These are phyloP conservation scores for Anthostomella pinea DNA, from an alignment of 2,329 filamentous ascomycete genomes.

Conservation along the genomic window DNA sequence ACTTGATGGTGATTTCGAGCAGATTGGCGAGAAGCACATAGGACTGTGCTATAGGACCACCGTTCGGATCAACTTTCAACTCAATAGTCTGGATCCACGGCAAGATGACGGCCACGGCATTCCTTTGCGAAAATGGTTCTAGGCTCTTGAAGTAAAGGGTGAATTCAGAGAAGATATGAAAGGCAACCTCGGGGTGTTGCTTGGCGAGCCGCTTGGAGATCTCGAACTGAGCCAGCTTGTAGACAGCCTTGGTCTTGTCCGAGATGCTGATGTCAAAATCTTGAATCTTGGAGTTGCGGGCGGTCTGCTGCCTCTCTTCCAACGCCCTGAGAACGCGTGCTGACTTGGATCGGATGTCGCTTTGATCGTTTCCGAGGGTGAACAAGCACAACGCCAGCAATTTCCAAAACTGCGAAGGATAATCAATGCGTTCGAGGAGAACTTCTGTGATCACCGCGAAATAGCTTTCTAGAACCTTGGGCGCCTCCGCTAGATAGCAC, in stretches of 20 bases:
- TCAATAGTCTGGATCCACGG: slow-evolving; percentile 97
- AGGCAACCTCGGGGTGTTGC: slow-evolving; percentile 84
- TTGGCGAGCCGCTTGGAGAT: slow-evolving; percentile 87
- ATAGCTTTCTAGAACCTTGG: slow-evolving; percentile 90
- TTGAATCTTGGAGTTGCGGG: slow-evolving; percentile 81
- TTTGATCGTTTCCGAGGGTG: slow-evolving; percentile 88
- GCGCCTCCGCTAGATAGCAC: slow-evolving; percentile 78
- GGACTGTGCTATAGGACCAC: slow-evolving; percentile 83
- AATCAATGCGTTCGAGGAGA: slow-evolving; percentile 77
- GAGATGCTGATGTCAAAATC: slow-evolving; percentile 98
- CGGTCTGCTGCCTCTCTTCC: slow-evolving; percentile 73
- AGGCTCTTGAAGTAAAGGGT: slow-evolving; percentile 89
- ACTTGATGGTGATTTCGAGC: slow-evolving; percentile 93
- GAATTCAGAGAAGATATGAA: slow-evolving; percentile 94
- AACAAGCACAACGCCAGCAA: slow-evolving; percentile 84
- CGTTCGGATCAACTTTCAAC: slow-evolving; percentile 85
- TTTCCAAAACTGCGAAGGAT: slow-evolving; percentile 86
- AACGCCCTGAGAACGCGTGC: slow-evolving; percentile 75
- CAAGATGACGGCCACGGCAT: slow-evolving; percentile 89
- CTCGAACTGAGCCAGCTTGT: slow-evolving; percentile 95
- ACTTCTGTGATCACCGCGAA: slow-evolving; percentile 91
- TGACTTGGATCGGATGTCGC: slow-evolving; percentile 84
- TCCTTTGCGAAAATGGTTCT: slow-evolving; percentile 78
- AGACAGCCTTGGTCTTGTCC: slow-evolving; percentile 96
- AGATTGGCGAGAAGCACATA: slow-evolving; percentile 95